Evolutionary conservation across 2,329 filamentous ascomycete genomes (phyloP).

Genomic region (Penicillium crustosum): DNA sequence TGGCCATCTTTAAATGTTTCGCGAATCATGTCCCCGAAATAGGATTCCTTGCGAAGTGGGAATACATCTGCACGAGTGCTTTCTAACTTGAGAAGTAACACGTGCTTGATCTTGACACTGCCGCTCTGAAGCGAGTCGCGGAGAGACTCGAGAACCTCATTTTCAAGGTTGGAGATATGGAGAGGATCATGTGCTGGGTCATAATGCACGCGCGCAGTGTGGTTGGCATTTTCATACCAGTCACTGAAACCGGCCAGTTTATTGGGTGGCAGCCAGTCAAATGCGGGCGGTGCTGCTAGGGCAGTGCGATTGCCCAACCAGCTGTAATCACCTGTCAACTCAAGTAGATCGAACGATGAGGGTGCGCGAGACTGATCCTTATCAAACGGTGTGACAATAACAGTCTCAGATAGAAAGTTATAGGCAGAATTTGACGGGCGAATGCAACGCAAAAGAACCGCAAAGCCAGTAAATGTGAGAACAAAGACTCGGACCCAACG

Average conservation of each 20-base stretch:
- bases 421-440: slow-evolving; percentile 21
- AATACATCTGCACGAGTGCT: slow-evolving; percentile 48
- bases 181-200: slow-evolving; percentile 40
- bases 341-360: slow-evolving; percentile 16
- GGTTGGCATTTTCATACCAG: slow-evolving; percentile 16
- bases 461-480: background rate
- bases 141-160: slow-evolving; percentile 30
- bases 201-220: slow-evolving; percentile 29
- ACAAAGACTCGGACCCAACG: slow-evolving; percentile 10
- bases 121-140: slow-evolving; percentile 19
- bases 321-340: slow-evolving; percentile 19
- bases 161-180: slow-evolving; percentile 43
- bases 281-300: slow-evolving; percentile 11
- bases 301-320: slow-evolving; percentile 27
- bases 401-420: slow-evolving; percentile 23
- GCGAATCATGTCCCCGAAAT: slow-evolving; percentile 31
- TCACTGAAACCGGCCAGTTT: slow-evolving; percentile 23
- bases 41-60: slow-evolving; percentile 41
- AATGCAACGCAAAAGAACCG: slow-evolving; percentile 14
- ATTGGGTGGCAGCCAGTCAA: slow-evolving; percentile 24
- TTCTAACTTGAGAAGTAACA: slow-evolving; percentile 45
- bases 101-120: slow-evolving; percentile 40
- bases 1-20: slow-evolving; percentile 31
- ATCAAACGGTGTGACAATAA: slow-evolving; percentile 22
- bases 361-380: slow-evolving; percentile 11